Percentiles rank a stretch among this genome's conserved stretches.
Conservation (phyloP, 1,284 basidiomycete genomes). For the Ceratobasidium sp. region DNA sequence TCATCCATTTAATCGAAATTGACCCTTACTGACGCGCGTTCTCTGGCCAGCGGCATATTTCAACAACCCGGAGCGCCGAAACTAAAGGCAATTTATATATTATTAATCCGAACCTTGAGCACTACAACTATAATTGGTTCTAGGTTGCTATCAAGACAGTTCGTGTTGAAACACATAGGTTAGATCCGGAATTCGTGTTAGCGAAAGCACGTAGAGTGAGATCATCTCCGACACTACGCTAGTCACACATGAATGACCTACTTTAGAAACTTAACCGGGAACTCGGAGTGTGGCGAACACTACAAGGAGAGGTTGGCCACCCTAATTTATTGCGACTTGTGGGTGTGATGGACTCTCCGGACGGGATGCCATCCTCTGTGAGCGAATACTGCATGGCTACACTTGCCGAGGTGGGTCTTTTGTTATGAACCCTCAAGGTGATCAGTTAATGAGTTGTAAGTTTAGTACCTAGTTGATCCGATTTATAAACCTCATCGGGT, state of each 20-base stretch:
- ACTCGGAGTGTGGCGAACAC: slow-evolving; percentile 27
- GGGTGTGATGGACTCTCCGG: slow-evolving; percentile 22
- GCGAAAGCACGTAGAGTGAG: slow-evolving; percentile 14
- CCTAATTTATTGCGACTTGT: slow-evolving; percentile 25
- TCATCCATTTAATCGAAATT: background rate
- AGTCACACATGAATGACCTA: background rate
- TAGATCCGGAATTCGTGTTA: background rate
- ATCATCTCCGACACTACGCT: no score
- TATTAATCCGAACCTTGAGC: background rate
- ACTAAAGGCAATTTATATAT: background rate
- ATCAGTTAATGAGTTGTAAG: background rate
- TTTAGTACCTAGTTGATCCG: slow-evolving; percentile 11
- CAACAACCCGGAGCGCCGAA: background rate
- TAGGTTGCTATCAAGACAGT: slow-evolving; percentile 11
- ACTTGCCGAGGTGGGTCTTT: background rate
- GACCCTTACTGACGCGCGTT: background rate
- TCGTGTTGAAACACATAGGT: background rate
- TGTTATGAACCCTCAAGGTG: background rate
- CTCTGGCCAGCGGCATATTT: background rate
- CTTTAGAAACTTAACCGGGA: slow-evolving; percentile 22
- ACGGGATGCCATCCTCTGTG: slow-evolving; percentile 31
- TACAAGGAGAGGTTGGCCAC: slow-evolving; percentile 11
- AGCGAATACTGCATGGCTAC: slow-evolving; percentile 21
- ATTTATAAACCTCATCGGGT: slow-evolving; percentile 1
- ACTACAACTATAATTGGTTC: background rate